phyloP scores from a whole-genome alignment of 2,329 filamentous ascomycete species.

The Simplicillium aogashimaense region DNA sequence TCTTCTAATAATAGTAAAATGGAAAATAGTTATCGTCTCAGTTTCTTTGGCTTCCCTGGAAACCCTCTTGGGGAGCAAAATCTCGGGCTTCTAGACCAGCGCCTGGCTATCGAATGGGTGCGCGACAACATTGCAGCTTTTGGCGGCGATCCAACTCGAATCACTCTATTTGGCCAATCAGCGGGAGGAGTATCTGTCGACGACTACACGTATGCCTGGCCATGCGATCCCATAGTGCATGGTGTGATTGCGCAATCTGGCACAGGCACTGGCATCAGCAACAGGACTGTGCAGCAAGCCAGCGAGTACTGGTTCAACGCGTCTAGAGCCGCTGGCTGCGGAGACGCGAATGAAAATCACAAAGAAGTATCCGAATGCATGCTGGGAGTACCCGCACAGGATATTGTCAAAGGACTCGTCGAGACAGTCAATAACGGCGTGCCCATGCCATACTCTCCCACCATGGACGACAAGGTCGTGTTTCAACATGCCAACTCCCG shows the following conservation, averaged over 20 bases:
- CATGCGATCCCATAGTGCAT: conserved; percentile 34
- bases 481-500: too few relatives aligned
- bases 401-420: conserved; percentile 23
- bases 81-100: conserved; percentile 17
- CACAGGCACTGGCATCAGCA: conserved; percentile 33
- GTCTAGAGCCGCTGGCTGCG: conserved; percentile 17
- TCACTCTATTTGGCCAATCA: conserved; percentile 22
- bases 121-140: conserved; percentile 20
- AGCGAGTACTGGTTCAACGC: conserved; percentile 27
- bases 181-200: conserved; percentile 28
- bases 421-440: conserved; percentile 19
- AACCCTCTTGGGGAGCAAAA: conserved; percentile 15
- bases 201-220: conserved; percentile 38
- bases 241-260: conserved; percentile 36
- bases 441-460: conserved; percentile 13
- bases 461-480: too few relatives aligned
- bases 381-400: conserved; percentile 23
- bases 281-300: conserved; percentile 22
- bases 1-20: too few relatives aligned
- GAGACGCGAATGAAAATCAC: conserved; percentile 17
- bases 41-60: conserved; percentile 31
- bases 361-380: conserved; percentile 25
- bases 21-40: conserved; percentile 31
- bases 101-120: conserved; percentile 20
- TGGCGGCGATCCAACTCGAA: conserved; percentile 16